Conservation (phyloP, 2,329 filamentous ascomycete species). For the Colletotrichum neosansevieriae region DNA sequence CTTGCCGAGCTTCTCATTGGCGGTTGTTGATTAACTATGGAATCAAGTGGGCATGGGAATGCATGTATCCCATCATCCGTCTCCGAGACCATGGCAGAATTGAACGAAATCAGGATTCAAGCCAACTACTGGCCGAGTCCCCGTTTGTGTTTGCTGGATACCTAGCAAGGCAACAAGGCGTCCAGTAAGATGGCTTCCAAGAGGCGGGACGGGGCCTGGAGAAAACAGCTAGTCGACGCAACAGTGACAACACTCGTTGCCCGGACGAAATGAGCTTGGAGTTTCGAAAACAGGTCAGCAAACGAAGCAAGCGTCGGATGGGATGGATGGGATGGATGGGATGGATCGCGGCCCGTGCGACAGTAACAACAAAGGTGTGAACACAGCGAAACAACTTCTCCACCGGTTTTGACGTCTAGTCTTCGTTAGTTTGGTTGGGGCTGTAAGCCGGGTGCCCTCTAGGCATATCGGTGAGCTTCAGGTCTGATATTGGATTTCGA, state of each 20-base stretch:
- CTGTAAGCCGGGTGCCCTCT: conserved; percentile 4
- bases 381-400: conserved; percentile 24
- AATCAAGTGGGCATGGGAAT: background rate
- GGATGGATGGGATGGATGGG: conserved; percentile 13
- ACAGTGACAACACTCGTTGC: conserved; percentile 19
- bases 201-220: background rate
- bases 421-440: conserved; percentile 15
- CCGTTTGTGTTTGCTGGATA: conserved; percentile 17
- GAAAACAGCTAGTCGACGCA: background rate
- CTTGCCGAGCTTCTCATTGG: background rate
- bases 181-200: background rate
- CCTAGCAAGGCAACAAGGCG: conserved; percentile 5
- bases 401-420: conserved; percentile 4
- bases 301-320: conserved; percentile 18
- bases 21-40: background rate
- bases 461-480: background rate
- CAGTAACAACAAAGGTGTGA: conserved; percentile 30
- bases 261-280: conserved; percentile 30
- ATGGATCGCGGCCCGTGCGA: conserved; percentile 37
- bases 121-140: conserved; percentile 7
- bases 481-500: background rate
- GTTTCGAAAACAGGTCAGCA: conserved; percentile 29
- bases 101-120: background rate
- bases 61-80: conserved; percentile 1
- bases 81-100: conserved; percentile 4